Percentiles rank a stretch among this genome's conserved stretches.
phyloP scores from a whole-genome alignment of 202 grass and related monocot species.

The Setaria viridis region DNA sequence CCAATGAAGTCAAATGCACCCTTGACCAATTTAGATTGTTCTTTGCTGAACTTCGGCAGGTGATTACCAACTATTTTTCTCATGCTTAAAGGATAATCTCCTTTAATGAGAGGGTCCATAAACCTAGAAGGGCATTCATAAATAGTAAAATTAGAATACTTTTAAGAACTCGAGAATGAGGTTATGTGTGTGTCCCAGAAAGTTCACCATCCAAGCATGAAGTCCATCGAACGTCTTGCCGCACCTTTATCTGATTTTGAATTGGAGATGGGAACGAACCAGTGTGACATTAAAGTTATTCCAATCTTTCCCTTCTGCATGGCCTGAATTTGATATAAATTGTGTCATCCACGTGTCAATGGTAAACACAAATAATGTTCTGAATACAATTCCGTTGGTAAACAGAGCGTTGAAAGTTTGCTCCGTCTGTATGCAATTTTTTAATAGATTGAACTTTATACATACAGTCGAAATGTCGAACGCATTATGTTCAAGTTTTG shows the following conservation, averaged over 20 bases:
- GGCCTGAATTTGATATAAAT: slow-evolving; percentile 34
- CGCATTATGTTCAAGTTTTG: neutral
- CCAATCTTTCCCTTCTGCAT: slow-evolving; percentile 64
- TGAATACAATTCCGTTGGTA: neutral
- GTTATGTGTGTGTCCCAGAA: neutral
- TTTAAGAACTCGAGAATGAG: neutral
- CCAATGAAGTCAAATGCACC: slow-evolving; percentile 79
- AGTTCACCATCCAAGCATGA: slow-evolving; percentile 75
- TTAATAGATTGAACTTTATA: neutral
- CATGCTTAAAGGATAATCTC: slow-evolving; percentile 59
- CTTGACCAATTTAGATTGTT: slow-evolving; percentile 54
- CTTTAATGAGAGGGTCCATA: slow-evolving; percentile 15
- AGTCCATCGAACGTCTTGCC: slow-evolving; percentile 55
- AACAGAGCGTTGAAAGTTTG: neutral
- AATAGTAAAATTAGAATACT: neutral
- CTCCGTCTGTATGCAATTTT: neutral
- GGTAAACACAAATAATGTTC: neutral
- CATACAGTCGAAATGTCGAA: neutral
- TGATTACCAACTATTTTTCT: slow-evolving; percentile 53
- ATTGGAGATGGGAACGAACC: slow-evolving; percentile 64
- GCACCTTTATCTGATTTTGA: slow-evolving; percentile 52
- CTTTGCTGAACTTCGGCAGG: slow-evolving; percentile 46
- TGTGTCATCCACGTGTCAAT: neutral
- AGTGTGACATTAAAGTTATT: slow-evolving; percentile 55
- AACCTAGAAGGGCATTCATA: neutral